A percentile compares a stretch with the other conserved stretches of the same genome.
Conservation (phyloP, 495 filamentous ascomycete species). For the Aspergillus bertholletiae region DNA sequence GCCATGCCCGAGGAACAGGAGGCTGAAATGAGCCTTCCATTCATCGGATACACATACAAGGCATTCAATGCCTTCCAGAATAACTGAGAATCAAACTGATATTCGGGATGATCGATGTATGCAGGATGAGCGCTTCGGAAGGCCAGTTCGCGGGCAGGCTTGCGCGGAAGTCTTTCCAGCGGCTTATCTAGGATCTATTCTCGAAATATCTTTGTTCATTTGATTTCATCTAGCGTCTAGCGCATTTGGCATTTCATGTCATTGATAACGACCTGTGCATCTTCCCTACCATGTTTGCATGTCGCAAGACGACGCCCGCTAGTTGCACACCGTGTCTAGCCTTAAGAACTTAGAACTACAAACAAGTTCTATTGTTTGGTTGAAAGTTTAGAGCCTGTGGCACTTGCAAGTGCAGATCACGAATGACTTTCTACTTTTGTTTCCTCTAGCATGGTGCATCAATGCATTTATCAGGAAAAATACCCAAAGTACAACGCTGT, state of each 20-base stretch:
- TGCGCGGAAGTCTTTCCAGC: constrained; percentile 28
- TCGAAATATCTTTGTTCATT: constrained; percentile 18
- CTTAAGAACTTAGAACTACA: constrained; percentile 11
- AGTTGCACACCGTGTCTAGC: constrained; percentile 16
- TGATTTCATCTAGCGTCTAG: constrained; percentile 39
- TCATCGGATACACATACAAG: constrained; percentile 99
- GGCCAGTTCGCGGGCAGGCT: constrained; percentile 37
- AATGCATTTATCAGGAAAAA: neutral
- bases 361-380: constrained; percentile 9
- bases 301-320: constrained; percentile 24
- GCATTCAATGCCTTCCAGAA: constrained; percentile 80
- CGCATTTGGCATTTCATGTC: constrained; percentile 33
- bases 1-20: constrained; percentile 59
- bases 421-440: constrained; percentile 4
- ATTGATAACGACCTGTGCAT: constrained; percentile 36
- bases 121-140: constrained; percentile 14
- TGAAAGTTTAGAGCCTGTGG: constrained; percentile 6
- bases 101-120: constrained; percentile 12
- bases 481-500: neutral
- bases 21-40: constrained; percentile 89
- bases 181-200: constrained; percentile 19
- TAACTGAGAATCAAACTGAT: constrained; percentile 21
- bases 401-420: constrained; percentile 18
- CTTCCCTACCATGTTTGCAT: constrained; percentile 22
- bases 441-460: neutral